Evolutionary conservation across 257 asterid genomes (phyloP).

Genomic region (Prunella vulgaris): DNA sequence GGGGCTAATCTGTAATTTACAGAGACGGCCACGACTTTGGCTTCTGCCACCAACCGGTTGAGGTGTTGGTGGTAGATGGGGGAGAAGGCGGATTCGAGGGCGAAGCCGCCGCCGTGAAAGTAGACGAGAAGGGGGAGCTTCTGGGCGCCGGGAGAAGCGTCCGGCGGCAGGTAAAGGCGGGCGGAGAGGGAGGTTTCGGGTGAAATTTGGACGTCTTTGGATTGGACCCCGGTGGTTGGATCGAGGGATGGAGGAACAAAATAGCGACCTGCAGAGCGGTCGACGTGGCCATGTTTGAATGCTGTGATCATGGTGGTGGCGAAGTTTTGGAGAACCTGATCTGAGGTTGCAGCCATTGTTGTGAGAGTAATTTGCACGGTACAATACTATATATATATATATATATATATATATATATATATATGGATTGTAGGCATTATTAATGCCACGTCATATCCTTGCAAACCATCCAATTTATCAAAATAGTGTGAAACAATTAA

Average conservation of each 20-base stretch:
- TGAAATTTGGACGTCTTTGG: conserved; percentile 36
- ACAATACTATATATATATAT: no score
- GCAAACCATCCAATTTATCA: no score
- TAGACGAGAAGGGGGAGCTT: conserved; percentile 42
- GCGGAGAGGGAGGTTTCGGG: conserved; percentile 25
- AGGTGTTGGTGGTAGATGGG: conserved; percentile 31
- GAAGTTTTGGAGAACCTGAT: conserved; percentile 21
- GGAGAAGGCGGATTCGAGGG: conserved; percentile 28
- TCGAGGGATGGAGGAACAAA: conserved; percentile 31
- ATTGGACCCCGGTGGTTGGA: conserved; percentile 20
- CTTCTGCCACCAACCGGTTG: conserved; percentile 23
- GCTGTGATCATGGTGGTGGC: conserved; percentile 17
- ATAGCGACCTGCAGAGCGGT: no score
- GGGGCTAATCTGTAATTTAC: conserved; percentile 44
- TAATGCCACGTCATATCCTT: no score
- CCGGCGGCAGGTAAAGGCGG: conserved; percentile 30
- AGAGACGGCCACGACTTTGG: conserved; percentile 30
- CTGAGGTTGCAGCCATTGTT: neutral
- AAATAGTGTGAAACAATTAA: no score
- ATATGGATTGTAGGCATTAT: no score
- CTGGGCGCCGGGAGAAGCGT: neutral
- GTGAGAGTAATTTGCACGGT: no score
- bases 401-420: no score
- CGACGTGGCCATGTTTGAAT: conserved; percentile 36
- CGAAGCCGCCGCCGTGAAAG: conserved; percentile 41